Conservation (phyloP, 2,329 filamentous ascomycete species). For the Fusarium nodosum region DNA sequence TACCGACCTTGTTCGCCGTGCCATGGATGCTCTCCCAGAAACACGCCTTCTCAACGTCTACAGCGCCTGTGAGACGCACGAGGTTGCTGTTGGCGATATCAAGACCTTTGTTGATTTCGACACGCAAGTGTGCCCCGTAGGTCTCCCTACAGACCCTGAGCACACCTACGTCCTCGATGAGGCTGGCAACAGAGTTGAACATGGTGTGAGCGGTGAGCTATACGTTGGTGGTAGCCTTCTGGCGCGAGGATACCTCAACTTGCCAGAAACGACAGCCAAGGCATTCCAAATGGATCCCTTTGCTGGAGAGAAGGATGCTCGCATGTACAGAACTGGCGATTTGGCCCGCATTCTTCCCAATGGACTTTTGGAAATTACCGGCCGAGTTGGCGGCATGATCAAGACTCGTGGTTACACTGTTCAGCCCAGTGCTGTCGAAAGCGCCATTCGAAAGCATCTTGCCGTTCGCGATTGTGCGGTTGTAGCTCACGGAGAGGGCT, state of each 20-base stretch:
- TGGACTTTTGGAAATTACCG: constrained; percentile 80
- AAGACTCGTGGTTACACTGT: constrained; percentile 84
- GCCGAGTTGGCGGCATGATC: constrained; percentile 83
- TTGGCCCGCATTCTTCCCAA: constrained; percentile 75
- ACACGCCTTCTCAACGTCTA: constrained; percentile 83
- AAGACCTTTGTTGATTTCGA: constrained; percentile 74
- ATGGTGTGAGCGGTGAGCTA: constrained; percentile 77
- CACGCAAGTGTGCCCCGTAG: constrained; percentile 78
- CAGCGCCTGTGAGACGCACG: constrained; percentile 85
- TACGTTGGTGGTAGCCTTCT: constrained; percentile 81
- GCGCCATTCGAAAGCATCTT: constrained; percentile 76
- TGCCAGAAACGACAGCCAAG: constrained; percentile 81
- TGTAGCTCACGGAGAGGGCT: constrained; percentile 78
- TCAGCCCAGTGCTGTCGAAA: constrained; percentile 82
- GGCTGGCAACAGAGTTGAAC: constrained; percentile 72
- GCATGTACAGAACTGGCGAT: constrained; percentile 83
- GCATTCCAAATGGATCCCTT: constrained; percentile 78
- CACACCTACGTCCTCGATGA: constrained; percentile 81
- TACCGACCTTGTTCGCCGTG: constrained; percentile 78
- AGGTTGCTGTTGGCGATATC: constrained; percentile 83
- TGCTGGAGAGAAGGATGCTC: constrained; percentile 67
- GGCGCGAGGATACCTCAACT: constrained; percentile 82
- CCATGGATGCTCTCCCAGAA: constrained; percentile 75
- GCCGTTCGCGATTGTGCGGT: constrained; percentile 80
- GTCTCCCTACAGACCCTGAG: constrained; percentile 75